These are phyloP conservation scores for Crotalaria pallida DNA, from an alignment of 306 rosid species.

Conservation along the genomic window DNA sequence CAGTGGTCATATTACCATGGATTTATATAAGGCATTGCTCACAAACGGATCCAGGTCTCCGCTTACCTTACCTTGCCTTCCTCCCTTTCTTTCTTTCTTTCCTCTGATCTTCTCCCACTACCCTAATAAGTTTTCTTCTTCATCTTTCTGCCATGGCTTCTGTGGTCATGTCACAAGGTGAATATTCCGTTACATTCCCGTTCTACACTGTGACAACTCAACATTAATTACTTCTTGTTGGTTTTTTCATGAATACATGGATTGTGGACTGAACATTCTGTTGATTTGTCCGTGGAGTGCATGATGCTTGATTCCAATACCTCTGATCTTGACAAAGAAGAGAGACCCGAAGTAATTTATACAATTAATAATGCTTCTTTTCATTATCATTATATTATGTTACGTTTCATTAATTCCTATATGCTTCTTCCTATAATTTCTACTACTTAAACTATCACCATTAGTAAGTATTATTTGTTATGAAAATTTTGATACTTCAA, in stretches of 20 bases:
- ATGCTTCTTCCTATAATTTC: too few species aligned
- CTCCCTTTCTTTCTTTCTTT: background rate
- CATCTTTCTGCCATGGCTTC: constrained; percentile 23
- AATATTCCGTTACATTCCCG: background rate
- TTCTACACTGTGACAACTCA: background rate
- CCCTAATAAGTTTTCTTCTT: background rate
- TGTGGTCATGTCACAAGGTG: constrained; percentile 11
- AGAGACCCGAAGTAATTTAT: constrained; percentile 95
- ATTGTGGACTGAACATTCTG: constrained; percentile 61
- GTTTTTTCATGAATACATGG: background rate
- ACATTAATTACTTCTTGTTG: too few species aligned
- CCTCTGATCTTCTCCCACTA: background rate
- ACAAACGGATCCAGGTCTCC: too few species aligned
- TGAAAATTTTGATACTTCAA: too few species aligned
- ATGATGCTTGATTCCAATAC: constrained; percentile 98
- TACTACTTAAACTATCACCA: too few species aligned
- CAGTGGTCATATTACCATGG: too few species aligned
- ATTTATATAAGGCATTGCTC: too few species aligned
- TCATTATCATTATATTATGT: too few species aligned
- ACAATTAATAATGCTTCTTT: too few species aligned
- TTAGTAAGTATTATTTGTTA: too few species aligned
- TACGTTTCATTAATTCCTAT: too few species aligned
- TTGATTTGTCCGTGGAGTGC: constrained; percentile 61
- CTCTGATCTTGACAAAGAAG: constrained; percentile 87
- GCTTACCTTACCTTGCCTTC: too few species aligned